Evolutionary conservation across 768 basidiomycete species (phyloP).

Genomic region (Auricularia cornea): DNA sequence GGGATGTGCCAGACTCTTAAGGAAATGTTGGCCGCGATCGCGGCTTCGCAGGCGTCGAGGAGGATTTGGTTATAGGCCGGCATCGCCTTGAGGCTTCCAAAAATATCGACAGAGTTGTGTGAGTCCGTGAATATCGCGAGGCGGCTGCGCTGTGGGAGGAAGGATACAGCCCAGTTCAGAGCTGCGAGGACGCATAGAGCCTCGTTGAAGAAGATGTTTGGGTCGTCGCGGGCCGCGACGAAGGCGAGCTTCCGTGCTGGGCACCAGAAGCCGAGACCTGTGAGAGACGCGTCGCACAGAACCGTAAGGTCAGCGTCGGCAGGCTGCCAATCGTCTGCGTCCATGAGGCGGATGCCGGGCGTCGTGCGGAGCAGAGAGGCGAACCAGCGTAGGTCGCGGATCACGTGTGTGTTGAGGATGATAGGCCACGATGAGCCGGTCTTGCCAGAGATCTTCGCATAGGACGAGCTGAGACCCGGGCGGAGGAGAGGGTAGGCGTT

Average conservation of each 20-base stretch:
- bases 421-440: too few species aligned
- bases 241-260: too few species aligned
- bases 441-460: slow-evolving; percentile 2
- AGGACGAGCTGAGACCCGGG: slow-evolving; percentile 4
- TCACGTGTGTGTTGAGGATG: neutral
- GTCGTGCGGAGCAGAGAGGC: neutral
- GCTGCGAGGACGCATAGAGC: slow-evolving; percentile 5
- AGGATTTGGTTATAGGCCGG: slow-evolving; percentile 22
- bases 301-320: slow-evolving; percentile 3
- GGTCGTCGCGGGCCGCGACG: neutral
- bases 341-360: slow-evolving; percentile 1
- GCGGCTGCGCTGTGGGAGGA: neutral
- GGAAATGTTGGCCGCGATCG: slow-evolving; percentile 9
- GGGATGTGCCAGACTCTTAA: slow-evolving; percentile 18
- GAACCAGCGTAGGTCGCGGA: slow-evolving; percentile 5
- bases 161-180: neutral
- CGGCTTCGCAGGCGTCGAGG: slow-evolving; percentile 11
- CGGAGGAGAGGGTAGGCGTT: slow-evolving; percentile 5
- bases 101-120: slow-evolving; percentile 26
- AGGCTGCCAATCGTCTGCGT: slow-evolving; percentile 4
- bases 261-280: too few species aligned
- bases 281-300: neutral
- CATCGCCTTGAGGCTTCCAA: slow-evolving; percentile 18
- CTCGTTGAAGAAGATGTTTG: slow-evolving; percentile 1
- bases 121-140: slow-evolving; percentile 24